Evolutionary conservation across 2,329 filamentous ascomycete species (phyloP), one percentile per base, ranked within the genome.

Genomic region (Paecilomyces sp.): DNA sequence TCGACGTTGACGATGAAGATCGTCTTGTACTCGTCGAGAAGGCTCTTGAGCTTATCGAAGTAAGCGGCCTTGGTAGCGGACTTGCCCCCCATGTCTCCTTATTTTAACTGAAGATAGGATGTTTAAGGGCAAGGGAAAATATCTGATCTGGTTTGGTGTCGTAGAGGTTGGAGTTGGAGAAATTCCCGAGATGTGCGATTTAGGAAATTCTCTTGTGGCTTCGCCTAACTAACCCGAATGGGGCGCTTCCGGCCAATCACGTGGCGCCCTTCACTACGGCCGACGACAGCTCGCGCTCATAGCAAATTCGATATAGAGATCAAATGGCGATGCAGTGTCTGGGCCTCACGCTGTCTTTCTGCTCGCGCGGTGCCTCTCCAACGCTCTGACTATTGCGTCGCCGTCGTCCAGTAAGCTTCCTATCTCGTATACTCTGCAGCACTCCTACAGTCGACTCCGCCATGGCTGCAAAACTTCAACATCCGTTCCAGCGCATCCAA

Each of bases 81-180:
- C 85, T 91, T 97, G 92, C 91, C 92, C 92, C 92, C 92, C 92
- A 96, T 96, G 86, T 91, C 90, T 95, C 91, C 91, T 95, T 95
- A 82, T 84, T 68, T 68, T 73, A 8, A 72, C 76, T 91, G 91
- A 94, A 94, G 91, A 89, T 86, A 95, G 92, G 92, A 90, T 96
- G 80, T 96, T 96, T 96, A 92, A 96, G 92, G 92, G 88, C 76
- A 76, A 96, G 90, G 89, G 85, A 67, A 70, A 70, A 64, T 58
- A 61, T 58, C 31, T 62, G 66, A 58, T 66, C 58, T 62, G 67
- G 63, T 9, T 63, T 67, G 65, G 58, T 61, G 64, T 65, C 60
- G 62, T 63, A 65, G 67, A 69, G 64, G 66, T 64, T 68, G 65
- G 58, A 61, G 59, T 65, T 58, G 57, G 56, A 61, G n/a, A 55